Base-by-base conservation (phyloP, 257 asterid genomes). In the Penstemon davidsonii region DNA sequence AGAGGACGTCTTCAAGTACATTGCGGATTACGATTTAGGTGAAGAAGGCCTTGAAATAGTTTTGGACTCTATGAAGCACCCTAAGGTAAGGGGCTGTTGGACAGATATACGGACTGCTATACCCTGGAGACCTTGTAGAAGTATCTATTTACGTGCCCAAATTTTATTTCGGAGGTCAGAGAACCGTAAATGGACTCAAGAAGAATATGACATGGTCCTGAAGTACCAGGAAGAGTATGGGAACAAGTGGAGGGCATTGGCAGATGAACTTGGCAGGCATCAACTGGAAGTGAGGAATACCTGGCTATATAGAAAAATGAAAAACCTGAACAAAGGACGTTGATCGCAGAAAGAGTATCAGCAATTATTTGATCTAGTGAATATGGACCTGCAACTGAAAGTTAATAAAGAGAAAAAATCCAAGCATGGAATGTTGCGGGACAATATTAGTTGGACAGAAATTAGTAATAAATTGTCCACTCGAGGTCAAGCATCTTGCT, bases 331-430 rank as follows among this genome's bases (percentile, higher is more conserved):
- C 6, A 82, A 57, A 55, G 90, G 90, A 25, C 67, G 59, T 7
- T 84, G 90, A 87, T 57, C 83, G 0, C 90, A 84, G 62, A 38
- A 60, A 18, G 90, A 84, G 79, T 82, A 82, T 54, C 85, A 84
- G 77, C 66, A 57, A 42, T 57, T 84, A 18, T 84, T 82, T 19
- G 72, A 84, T 71, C 77, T 84, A 46, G 89, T 82, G 50, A 84
- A 84, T 59, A 11, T 5, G 15, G 89, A 81, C 68, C 80, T 84
- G 18, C 80, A 59, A 49, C 13, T 41, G 25, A 84, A 73, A 71
- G 52, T 79, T 54, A 45, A 59, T 12, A 82, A 81, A 55, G 79
- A 74, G 80, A 84, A 81, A 75, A 75, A 7, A 62, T 84, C 89
- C 4, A 79, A 72, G 75, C 85, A 81, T 60, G 87, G 87, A 52